Evolutionary conservation across 129 eudicot species (phyloP), one percentile per base, ranked within the genome.

Genomic region (Saussurea involucrata): DNA sequence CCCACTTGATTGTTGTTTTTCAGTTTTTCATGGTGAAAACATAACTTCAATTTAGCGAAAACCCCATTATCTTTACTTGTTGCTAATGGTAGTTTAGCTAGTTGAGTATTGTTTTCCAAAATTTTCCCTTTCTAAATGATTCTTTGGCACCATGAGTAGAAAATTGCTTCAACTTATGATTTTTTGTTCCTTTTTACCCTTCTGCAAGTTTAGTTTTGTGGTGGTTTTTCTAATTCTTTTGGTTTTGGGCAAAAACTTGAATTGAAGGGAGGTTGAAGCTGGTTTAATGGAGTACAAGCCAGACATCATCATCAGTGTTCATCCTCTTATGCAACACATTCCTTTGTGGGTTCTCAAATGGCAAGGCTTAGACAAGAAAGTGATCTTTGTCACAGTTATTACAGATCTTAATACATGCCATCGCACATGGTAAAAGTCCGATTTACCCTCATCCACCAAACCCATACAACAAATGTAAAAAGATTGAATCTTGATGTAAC

Each of bases 281-380:
- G 98, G 98, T 49, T 82, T 94, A 74, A 94, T 94, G 98, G 98
- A 94, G 85, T 94, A 94, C 92, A 91, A 87, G 72, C 98, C 98
- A 1, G 98, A 94, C 65, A 94, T 94, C 53, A 94, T 94, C 76
- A 94, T 94, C 6, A 94, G 98, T 73, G 98, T 94, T 20, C 98
- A 94, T 81, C 98, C 98, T 27, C 92, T 94, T 7, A 94, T 94
- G 98, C 98, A 94, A 73, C 98, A 94, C 72, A 91, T 94, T 67
- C 98, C 98, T 0, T 78, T 94, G 28, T 84, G 93, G 97, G 97
- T 94, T 81, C 93, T 94, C 31, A 94, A 91, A 82, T 94, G 98
- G 98, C 97, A 94, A 88, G 91, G 97, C 33, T 85, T 94, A 68
- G 90, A 91, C 68, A 91, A 94, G 87, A 94, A 94, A 85, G 98